Conservation (phyloP, 2,329 filamentous ascomycete species). For the Pyrenophora seminiperda region DNA sequence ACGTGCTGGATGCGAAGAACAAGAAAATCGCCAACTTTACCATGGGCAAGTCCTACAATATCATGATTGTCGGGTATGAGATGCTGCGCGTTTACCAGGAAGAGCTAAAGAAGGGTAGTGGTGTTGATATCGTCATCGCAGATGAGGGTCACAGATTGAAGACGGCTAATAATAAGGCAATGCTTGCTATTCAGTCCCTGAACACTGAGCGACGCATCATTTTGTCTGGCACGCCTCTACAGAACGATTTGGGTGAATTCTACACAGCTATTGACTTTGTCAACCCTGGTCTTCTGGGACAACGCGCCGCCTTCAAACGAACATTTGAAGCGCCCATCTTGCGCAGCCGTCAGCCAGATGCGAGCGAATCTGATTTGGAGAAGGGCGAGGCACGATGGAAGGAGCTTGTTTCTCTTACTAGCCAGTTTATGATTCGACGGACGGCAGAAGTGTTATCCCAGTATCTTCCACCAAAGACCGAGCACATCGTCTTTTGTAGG, state of each 20-base stretch:
- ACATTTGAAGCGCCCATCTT: conserved; percentile 70
- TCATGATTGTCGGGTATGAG: conserved; percentile 77
- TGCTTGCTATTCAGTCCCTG: conserved; percentile 67
- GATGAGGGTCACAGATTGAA: conserved; percentile 72
- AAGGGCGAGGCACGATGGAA: conserved; percentile 66
- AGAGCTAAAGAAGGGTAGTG: conserved; percentile 65
- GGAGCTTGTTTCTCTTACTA: conserved; percentile 65
- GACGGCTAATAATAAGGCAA: conserved; percentile 71
- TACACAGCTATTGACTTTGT: conserved; percentile 71
- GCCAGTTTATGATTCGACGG: conserved; percentile 68
- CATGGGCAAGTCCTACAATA: conserved; percentile 67
- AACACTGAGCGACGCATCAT: conserved; percentile 67
- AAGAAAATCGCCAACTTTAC: conserved; percentile 71
- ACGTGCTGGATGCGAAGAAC: conserved; percentile 64
- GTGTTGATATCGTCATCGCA: conserved; percentile 72
- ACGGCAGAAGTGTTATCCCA: conserved; percentile 69
- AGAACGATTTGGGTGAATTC: conserved; percentile 71
- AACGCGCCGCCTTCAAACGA: conserved; percentile 65
- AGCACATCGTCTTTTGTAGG: conserved; percentile 69
- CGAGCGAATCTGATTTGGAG: conserved; percentile 65
- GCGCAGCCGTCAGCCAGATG: conserved; percentile 67
- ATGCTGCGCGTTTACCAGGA: conserved; percentile 69
- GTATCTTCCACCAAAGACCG: conserved; percentile 69
- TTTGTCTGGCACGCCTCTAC: conserved; percentile 69
- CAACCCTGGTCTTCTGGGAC: conserved; percentile 68